Evolutionary conservation across 768 basidiomycete genomes (phyloP).

Genomic region (Obba rivulosa): DNA sequence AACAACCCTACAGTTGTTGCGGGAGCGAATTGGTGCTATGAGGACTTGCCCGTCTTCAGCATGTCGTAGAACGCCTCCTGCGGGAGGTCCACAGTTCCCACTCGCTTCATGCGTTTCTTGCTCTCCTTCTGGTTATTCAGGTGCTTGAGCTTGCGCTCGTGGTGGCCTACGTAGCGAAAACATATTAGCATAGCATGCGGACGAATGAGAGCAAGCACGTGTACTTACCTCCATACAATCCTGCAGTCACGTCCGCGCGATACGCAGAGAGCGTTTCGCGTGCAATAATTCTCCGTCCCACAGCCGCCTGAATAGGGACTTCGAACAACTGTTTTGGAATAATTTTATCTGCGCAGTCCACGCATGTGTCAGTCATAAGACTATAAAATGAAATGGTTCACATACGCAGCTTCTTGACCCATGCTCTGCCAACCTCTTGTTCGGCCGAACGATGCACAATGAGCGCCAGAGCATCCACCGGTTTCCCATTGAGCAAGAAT

Average conservation of each 20-base stretch:
- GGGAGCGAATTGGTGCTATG: neutral
- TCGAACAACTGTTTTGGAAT: slow-evolving; percentile 92
- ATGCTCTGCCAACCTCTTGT: slow-evolving; percentile 66
- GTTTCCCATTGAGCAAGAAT: slow-evolving; percentile 83
- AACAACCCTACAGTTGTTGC: too few relatives aligned
- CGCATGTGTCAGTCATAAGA: neutral
- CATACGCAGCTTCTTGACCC: slow-evolving; percentile 92
- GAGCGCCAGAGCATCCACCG: slow-evolving; percentile 89
- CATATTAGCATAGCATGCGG: neutral
- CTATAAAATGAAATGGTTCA: slow-evolving; percentile 6
- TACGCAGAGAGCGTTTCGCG: slow-evolving; percentile 84
- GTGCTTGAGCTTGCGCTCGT: slow-evolving; percentile 89
- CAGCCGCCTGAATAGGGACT: slow-evolving; percentile 90
- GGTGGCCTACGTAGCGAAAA: slow-evolving; percentile 51
- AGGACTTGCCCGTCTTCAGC: slow-evolving; percentile 48
- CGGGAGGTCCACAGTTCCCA: slow-evolving; percentile 85
- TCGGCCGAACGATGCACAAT: slow-evolving; percentile 83
- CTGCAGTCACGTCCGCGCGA: slow-evolving; percentile 90
- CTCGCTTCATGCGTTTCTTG: slow-evolving; percentile 82
- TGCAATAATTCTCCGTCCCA: slow-evolving; percentile 84
- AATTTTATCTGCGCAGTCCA: slow-evolving; percentile 61
- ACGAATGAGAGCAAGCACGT: neutral
- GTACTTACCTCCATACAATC: slow-evolving; percentile 76
- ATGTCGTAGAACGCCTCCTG: slow-evolving; percentile 96
- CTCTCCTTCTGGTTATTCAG: slow-evolving; percentile 90